Evolutionary conservation across 2,329 filamentous ascomycete genomes (phyloP), one percentile per base, ranked within the genome.

Genomic region (Ophiostoma sp.): DNA sequence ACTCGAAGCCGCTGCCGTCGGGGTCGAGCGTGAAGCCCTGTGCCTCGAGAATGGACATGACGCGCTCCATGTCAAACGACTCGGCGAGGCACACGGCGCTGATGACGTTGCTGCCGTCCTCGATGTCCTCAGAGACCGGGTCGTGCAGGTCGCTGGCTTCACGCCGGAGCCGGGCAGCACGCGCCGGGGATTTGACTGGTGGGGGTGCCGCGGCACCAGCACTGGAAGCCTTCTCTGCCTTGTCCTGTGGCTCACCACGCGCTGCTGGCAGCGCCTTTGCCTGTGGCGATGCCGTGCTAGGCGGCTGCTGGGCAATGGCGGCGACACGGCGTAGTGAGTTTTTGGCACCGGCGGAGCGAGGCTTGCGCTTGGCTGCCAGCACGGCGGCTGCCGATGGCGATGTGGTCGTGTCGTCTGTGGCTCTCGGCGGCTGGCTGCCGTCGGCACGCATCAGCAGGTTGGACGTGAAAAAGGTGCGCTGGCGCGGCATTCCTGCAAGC

Each of bases 241-340:
- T 38, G 55, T n/a, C 5, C 42, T 45, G 42, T 81, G 78, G 27
- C 72, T 55, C 27, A 73, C 73, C 66, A 9, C 75, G 75, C 66
- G 11, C 6, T 5, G 58, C 11, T 6, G 27, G 41, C n/a, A 14
- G 27, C 62, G 12, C 27, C 27, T 27, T 27, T 27, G 27, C 27
- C 2, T 27, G 27, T 2, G 27, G 27, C 27, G 27, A 27, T 27
- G 27, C 27, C 27, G 36, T 5, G 5, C 5, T 8, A 12, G 38
- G 18, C 80, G 82, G 82, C 71, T 83, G 83, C 75, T 97, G 92
- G 18, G 93, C 93, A 74, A 95, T 92, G 18, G 92, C 90, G 44
- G 93, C 92, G 12, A 96, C 92, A 69, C 93, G 86, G 68, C 94
- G 87, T 44, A 97, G 81, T 1, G 92, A 95, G 71, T 89, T 90